A percentile compares a stretch with the other conserved stretches of the same genome.
Evolutionary conservation across 768 basidiomycete species (phyloP).

Genomic region (Grammothele lineata): DNA sequence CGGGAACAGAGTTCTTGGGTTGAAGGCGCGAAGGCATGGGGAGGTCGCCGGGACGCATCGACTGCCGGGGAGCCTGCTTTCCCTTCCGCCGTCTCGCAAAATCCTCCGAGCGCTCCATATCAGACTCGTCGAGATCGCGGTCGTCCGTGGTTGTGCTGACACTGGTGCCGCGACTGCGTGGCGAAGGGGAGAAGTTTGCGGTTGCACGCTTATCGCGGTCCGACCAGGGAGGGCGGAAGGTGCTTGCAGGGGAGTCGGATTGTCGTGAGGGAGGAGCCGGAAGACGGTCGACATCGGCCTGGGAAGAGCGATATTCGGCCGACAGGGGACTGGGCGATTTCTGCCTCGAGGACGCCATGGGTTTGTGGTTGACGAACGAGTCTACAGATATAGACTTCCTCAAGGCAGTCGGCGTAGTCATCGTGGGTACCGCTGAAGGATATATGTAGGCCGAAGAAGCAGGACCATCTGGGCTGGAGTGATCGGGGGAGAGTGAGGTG

Average conservation of each 20-base stretch:
- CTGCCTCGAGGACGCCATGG: constrained; percentile 11
- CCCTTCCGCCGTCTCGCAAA: constrained; percentile 20
- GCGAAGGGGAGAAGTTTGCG: constrained; percentile 25
- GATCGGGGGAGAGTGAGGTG: constrained; percentile 21
- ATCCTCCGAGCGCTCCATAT: constrained; percentile 24
- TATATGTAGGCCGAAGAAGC: constrained; percentile 15
- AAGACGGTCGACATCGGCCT: constrained; percentile 5
- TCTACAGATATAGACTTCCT: constrained; percentile 78
- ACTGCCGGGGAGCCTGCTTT: constrained; percentile 23
- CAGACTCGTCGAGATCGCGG: constrained; percentile 23
- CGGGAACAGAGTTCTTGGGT: constrained; percentile 19
- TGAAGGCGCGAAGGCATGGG: constrained; percentile 27
- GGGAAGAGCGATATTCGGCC: constrained; percentile 16
- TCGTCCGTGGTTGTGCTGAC: constrained; percentile 39
- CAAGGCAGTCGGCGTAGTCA: constrained; percentile 38
- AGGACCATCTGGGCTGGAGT: constrained; percentile 11
- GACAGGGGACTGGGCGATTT: constrained; percentile 19
- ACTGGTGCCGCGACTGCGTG: constrained; percentile 54
- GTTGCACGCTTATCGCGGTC: constrained; percentile 19
- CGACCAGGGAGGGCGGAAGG: constrained; percentile 27
- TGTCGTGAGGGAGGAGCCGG: constrained; percentile 14
- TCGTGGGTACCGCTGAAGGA: constrained; percentile 23
- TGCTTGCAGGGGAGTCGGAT: constrained; percentile 30
- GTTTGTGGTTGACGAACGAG: constrained; percentile 50
- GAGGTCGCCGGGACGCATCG: constrained; percentile 25